Evolutionary conservation across 805 yeast species (phyloP), one percentile per base, ranked within the genome.

Genomic region (Grigorovia transvaalensis): DNA sequence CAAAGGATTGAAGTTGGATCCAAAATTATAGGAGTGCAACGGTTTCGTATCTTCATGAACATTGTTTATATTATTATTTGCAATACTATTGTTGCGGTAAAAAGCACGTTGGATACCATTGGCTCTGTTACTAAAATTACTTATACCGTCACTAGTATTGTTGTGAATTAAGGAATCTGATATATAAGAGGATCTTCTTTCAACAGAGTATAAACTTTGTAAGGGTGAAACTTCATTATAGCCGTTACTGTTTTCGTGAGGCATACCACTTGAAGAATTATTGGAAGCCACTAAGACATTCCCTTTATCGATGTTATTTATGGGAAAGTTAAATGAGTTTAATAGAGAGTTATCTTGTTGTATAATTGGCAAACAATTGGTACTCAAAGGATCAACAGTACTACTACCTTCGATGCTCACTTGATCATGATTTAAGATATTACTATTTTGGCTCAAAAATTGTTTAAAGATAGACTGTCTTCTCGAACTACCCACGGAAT

Each of bases 151-250:
- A 42, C 20, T 19, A 19, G 49, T 38, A 15, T 46, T 50, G 12
- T 61, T 54, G 50, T 67, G 68, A 27, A 81, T 77, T 53, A 79
- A 72, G 2, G 77, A 69, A 60, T 83, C 91, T 1, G 89, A 86
- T 12, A 88, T 81, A 62, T 81, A 84, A 50, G 84, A 78, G 13
- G 90, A 88, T 66, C 93, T 76, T 66, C 93, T 74, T 11, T 85
- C 78, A 23, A 78, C 75, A 27, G 47, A 38, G 13, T 43, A 33
- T 12, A 30, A 17, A 3, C 18, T 30, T 18, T 30, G 47, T 35
- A 23, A 13, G 9, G 27, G 29, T 9, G 46, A 17, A 2, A 11
- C 9, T 23, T 19, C 9, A 11, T 40, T 5, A n/a, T 42, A 23
- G 41, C 43, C 46, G 27, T 38, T 40, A 30, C 46, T 42, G 15